These are phyloP conservation scores for Teunomyces atbi DNA, from an alignment of 805 yeast species.

Conservation along the genomic window DNA sequence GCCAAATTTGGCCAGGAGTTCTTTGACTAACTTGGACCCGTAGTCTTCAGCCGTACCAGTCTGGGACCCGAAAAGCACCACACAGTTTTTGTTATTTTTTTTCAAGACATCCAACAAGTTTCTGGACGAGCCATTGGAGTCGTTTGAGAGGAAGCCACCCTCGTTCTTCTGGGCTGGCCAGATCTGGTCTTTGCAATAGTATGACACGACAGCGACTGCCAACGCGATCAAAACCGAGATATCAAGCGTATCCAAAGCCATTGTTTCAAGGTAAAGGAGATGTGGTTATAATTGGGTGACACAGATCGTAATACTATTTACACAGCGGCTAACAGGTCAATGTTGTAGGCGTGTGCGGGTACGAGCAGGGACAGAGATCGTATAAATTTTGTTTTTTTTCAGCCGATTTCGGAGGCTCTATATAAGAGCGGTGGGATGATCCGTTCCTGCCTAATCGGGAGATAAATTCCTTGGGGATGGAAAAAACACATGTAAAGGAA, in stretches of 20 bases:
- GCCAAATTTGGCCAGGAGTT: conserved; percentile 77
- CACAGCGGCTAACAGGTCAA: neutral
- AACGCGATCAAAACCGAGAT: conserved; percentile 63
- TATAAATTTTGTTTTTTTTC: neutral
- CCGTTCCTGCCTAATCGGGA: conserved; percentile 2
- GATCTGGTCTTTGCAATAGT: conserved; percentile 61
- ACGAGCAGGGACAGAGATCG: neutral
- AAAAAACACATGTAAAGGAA: conserved; percentile 1
- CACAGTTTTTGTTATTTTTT: conserved; percentile 65
- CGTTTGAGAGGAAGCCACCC: conserved; percentile 24
- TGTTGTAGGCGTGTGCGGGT: neutral
- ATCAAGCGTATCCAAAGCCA: conserved; percentile 74
- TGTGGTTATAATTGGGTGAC: neutral
- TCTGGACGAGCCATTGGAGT: conserved; percentile 45
- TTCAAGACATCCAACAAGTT: conserved; percentile 58
- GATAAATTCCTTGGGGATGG: conserved; percentile 1
- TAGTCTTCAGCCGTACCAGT: conserved; percentile 99
- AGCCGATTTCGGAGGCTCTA: conserved; percentile 1
- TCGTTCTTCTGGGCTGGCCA: conserved; percentile 27
- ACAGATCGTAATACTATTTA: neutral
- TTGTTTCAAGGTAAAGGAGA: conserved; percentile 11
- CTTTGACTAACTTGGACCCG: conserved; percentile 86
- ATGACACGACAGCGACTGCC: conserved; percentile 62
- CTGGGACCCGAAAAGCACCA: conserved; percentile 90
- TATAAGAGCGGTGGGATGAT: conserved; percentile 2